Conservation (phyloP, 2,329 filamentous ascomycete genomes). For the Phialophora verrucosa region DNA sequence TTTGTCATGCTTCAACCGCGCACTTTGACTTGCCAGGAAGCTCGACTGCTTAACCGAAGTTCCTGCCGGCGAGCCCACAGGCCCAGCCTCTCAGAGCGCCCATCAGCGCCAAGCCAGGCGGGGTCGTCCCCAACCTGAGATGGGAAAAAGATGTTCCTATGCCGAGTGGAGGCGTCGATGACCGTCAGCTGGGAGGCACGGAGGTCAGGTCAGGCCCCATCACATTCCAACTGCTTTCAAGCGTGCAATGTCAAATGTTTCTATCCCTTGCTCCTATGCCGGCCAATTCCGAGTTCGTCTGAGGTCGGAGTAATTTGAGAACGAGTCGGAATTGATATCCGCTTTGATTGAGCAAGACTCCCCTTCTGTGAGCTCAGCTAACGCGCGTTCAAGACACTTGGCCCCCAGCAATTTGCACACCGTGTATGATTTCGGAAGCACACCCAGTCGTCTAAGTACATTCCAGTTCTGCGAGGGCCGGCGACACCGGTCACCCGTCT, state of each 20-base stretch:
- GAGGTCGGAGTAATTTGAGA: neutral
- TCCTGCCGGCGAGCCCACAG: neutral
- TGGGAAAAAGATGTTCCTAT: slow-evolving; percentile 13
- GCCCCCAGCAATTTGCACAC: neutral
- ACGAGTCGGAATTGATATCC: neutral
- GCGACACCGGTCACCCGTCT: neutral
- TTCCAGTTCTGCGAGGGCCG: neutral
- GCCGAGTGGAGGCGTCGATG: neutral
- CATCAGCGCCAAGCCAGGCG: neutral
- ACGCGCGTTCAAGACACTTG: neutral
- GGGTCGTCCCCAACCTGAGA: neutral
- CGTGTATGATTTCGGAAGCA: neutral
- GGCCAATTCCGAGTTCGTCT: neutral
- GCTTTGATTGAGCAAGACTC: neutral
- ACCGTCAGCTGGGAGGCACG: neutral
- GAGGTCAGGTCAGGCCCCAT: neutral
- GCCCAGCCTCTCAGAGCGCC: neutral
- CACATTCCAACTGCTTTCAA: neutral
- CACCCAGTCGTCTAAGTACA: neutral
- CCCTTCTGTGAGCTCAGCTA: neutral
- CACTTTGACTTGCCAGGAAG: slow-evolving; percentile 1
- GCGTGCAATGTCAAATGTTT: neutral
- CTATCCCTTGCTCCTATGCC: neutral
- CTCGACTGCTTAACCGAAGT: neutral
- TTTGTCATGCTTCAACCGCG: slow-evolving; percentile 5